phyloP scores from a whole-genome alignment of 192 early-diverging fungal species.

The Phlyctochytrium arcticum region DNA sequence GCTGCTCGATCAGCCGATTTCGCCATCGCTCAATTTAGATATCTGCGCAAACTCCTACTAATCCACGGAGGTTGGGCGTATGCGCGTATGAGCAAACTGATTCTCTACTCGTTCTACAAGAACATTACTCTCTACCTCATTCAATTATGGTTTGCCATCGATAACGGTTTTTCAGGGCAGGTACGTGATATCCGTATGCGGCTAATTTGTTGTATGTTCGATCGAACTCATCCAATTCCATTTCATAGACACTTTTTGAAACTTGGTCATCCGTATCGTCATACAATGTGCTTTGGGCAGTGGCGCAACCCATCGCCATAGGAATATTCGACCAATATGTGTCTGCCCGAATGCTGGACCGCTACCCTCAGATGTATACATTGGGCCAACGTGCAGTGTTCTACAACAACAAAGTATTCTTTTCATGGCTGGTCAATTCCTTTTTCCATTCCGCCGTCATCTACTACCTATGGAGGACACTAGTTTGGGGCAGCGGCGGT shows the following conservation, averaged over 20 bases:
- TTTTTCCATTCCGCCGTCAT: constrained; percentile 85
- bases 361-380: constrained; percentile 94
- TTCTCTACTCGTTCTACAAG: constrained; percentile 98
- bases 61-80: constrained; percentile 99
- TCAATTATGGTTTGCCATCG: constrained; percentile 95
- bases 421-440: constrained; percentile 88
- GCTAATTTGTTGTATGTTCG: background rate
- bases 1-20: constrained; percentile 96
- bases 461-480: constrained; percentile 46
- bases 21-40: constrained; percentile 96
- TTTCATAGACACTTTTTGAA: constrained; percentile 85
- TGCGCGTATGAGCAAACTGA: constrained; percentile 89
- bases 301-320: constrained; percentile 87
- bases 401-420: constrained; percentile 86
- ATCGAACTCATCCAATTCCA: background rate
- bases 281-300: constrained; percentile 92
- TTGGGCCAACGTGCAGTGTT: constrained; percentile 50
- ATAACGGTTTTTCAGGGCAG: constrained; percentile 92
- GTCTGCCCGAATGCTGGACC: constrained; percentile 87
- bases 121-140: constrained; percentile 97
- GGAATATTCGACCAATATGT: constrained; percentile 97
- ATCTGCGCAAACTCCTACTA: constrained; percentile 88
- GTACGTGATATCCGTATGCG: constrained; percentile 21
- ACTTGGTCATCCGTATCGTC: constrained; percentile 88
- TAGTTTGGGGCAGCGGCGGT: constrained; percentile 52